phyloP scores from a whole-genome alignment of 1,284 basidiomycete species.

The Tilletia horrida region DNA sequence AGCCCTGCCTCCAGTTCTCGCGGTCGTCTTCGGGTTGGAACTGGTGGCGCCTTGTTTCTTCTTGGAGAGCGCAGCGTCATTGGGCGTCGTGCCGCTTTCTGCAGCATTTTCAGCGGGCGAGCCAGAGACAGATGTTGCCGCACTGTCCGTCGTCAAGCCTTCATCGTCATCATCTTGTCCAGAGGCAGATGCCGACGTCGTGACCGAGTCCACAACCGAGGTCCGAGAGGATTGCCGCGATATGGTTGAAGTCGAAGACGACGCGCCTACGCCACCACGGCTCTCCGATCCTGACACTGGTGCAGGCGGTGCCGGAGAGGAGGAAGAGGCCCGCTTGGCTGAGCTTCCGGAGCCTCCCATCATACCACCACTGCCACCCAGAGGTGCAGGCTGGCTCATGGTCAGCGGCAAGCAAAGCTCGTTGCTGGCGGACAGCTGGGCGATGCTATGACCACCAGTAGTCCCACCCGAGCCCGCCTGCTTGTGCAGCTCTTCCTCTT shows the following conservation, averaged over 20 bases:
- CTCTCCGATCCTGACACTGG: background rate
- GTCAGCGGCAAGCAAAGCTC: constrained; percentile 15
- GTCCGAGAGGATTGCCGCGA: background rate
- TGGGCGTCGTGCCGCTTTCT: background rate
- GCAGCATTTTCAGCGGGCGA: background rate
- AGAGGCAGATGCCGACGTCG: background rate
- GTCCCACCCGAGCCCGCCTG: background rate
- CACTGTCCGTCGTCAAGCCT: background rate
- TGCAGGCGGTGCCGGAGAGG: background rate
- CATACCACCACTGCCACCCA: constrained; percentile 2
- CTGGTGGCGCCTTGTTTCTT: background rate
- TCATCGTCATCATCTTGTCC: background rate
- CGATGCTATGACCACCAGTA: background rate
- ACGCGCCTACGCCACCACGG: background rate
- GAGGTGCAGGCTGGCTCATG: constrained; percentile 8
- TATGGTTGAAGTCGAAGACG: background rate
- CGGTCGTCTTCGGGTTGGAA: background rate
- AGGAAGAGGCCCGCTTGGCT: background rate
- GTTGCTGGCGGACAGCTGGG: background rate
- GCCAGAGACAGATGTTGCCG: background rate
- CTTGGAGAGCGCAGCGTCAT: background rate
- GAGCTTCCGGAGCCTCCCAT: background rate
- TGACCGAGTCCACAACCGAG: background rate
- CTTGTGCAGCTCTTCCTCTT: constrained; percentile 1
- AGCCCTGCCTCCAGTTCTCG: too few relatives aligned